Evolutionary conservation across 441 rosid species (phyloP), one percentile per base, ranked within the genome.

Genomic region (Populus hybrid): DNA sequence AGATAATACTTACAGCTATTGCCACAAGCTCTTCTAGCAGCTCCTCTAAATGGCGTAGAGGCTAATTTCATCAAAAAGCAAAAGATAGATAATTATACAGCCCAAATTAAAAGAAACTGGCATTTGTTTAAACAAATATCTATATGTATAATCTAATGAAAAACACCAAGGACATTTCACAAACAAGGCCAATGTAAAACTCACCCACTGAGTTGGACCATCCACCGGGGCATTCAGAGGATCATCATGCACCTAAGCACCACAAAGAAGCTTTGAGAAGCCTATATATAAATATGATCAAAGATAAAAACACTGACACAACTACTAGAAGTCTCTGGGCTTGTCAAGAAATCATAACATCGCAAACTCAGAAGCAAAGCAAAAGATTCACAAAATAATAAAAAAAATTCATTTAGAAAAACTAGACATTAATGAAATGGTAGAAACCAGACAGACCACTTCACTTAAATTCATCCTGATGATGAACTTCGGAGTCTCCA

Each of bases 121-220:
- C 66, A 21, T 9, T 23, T 61, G 65, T 23, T 21, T 38, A 34
- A 19, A 8, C 40, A 70, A 38, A 21, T 12, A 69, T 67, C 19
- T 34, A 14, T 9, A 35, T 19, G 24, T 34, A 36, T 36, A 69
- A 16, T 67, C 19, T 30, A 32, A 11, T 7, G 26, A 32, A 32
- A 21, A 34, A 63, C 28, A 66, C 53, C 2, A 3, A 24, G 2
- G 46, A 38, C n/a, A 7, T 35, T 30, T 66, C 30, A 9, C 26
- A 71, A 53, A 11, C 64, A 34, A 14, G 26, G 38, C 70, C 42
- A 9, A 70, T 9, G 53, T 6, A 61, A 69, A 72, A 87, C 98
- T 84, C 82, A 95, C 99, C 99, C 98, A 95, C 78, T 95, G 99
- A 69, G 98, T 94, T 76, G 98, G 99, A 78, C 97, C 99, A 86